Base-by-base conservation (phyloP, 305 asterid genomes). In the Fraxinus sp. region DNA sequence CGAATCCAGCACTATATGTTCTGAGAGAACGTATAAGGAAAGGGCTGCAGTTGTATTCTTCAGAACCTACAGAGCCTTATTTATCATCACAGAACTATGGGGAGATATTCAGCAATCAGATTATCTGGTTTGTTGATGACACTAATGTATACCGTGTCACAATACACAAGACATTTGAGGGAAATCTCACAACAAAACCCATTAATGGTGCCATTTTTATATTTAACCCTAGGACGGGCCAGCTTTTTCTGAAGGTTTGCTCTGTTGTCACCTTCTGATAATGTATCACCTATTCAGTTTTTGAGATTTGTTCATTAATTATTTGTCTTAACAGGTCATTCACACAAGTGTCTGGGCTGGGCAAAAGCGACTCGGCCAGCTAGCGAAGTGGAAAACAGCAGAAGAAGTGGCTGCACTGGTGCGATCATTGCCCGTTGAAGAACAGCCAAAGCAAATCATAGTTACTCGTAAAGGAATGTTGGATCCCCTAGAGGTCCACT, bases 261-360 rank as follows among this genome's bases (percentile, higher is more conserved):
- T 39, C 32, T 11, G 30, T 24, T 16, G 24, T 20, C 62, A 44
- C 70, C 76, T 82, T 49, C 72, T 8, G 28, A 79, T 26, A n/a
- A 52, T 49, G 41, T 84, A 13, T 62, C 55, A 13, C 66, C 13
- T 41, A 68, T 62, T 52, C 26, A 32, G 9, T 57, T 26, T 39
- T 62, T 79, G 41, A 81, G 36, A 68, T 76, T 39, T 55, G 20
- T 36, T 33, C 78, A 74, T 79, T 10, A 24, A 64, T 6, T 13
- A 35, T 77, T 32, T 57, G 20, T 41, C 59, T 82, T 84, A 28
- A 70, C 91, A 95, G 99, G 99, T 97, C 84, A 97, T 97, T 84
- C 99, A 97, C 88, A 97, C 99, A 49, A 97, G 99, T 77, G 99
- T 97, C 35, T 97, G 99, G 99, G 99, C 99, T 74, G 99, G 99